phyloP scores from a whole-genome alignment of 305 asterid species.

The Andrographis paniculata region DNA sequence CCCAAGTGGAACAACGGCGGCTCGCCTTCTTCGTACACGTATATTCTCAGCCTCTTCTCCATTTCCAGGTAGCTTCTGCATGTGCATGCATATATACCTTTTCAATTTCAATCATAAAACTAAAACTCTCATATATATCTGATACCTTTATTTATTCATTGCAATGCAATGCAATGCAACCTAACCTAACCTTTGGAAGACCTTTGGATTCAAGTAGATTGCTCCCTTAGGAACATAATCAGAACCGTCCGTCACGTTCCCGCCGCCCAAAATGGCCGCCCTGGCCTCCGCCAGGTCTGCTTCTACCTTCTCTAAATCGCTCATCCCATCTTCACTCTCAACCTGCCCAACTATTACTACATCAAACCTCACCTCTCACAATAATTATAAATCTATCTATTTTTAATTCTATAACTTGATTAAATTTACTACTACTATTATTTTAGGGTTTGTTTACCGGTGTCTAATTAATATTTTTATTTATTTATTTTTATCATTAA shows the following conservation, averaged over 20 bases:
- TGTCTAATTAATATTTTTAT: too few relatives aligned
- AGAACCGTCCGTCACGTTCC: slow-evolving; percentile 30
- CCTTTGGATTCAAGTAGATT: slow-evolving; percentile 53
- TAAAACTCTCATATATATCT: too few relatives aligned
- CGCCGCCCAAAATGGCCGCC: slow-evolving; percentile 26
- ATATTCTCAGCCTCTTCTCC: slow-evolving; percentile 49
- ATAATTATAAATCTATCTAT: too few relatives aligned
- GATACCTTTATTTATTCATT: too few relatives aligned
- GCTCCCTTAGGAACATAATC: slow-evolving; percentile 55
- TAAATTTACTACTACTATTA: too few relatives aligned
- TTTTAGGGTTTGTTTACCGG: too few relatives aligned
- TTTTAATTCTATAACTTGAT: too few relatives aligned
- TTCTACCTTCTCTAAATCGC: slow-evolving; percentile 31
- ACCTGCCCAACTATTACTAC: too few relatives aligned
- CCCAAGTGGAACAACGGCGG: slow-evolving; percentile 55
- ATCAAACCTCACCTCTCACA: too few relatives aligned
- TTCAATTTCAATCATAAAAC: too few relatives aligned
- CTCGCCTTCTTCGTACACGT: slow-evolving; percentile 47
- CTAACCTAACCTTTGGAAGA: slow-evolving; percentile 69
- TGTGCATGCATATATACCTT: neutral
- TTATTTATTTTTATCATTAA: too few relatives aligned
- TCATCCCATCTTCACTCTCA: slow-evolving; percentile 8
- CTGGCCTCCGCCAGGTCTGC: slow-evolving; percentile 41
- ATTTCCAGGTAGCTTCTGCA: slow-evolving; percentile 59
- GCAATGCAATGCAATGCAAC: too few relatives aligned